Percentiles rank a stretch among this genome's conserved stretches.
Evolutionary conservation across 176 grass and related monocot genomes (phyloP).

Genomic region (Carex pumila): DNA sequence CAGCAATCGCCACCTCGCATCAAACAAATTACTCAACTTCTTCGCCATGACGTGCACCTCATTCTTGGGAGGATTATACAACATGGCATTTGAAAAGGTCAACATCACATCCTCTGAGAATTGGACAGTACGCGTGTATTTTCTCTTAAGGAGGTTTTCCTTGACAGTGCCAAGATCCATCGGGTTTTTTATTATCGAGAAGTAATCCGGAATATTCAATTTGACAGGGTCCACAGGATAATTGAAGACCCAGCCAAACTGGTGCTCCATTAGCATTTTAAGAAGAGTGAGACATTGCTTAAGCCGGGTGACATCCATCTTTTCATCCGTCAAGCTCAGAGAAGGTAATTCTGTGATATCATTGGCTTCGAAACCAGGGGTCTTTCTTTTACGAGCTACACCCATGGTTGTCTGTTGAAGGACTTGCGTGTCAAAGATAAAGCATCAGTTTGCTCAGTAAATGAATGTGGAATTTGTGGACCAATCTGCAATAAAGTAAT

Average conservation of each 20-base stretch:
- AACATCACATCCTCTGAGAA: conserved; percentile 68
- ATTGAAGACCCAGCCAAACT: conserved; percentile 59
- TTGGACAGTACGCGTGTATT: conserved; percentile 35
- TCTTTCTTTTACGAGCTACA: conserved; percentile 3
- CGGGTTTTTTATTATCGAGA: conserved; percentile 57
- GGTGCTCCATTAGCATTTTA: conserved; percentile 60
- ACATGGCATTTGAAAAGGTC: conserved; percentile 87
- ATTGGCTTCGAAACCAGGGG: not conserved
- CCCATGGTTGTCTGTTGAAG: not conserved
- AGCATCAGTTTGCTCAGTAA: not conserved
- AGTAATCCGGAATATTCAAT: conserved; percentile 73
- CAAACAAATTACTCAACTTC: conserved; percentile 52
- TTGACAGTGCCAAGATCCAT: conserved; percentile 85
- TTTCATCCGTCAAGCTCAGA: conserved; percentile 23
- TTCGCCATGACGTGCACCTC: conserved; percentile 65
- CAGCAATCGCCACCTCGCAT: conserved; percentile 49
- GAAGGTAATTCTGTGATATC: not conserved
- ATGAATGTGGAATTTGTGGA: not conserved
- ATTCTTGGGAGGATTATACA: conserved; percentile 77
- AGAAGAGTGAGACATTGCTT: conserved; percentile 54
- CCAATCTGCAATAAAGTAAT: not conserved
- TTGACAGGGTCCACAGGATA: conserved; percentile 65
- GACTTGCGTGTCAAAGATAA: not conserved
- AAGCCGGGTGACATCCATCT: conserved; percentile 44
- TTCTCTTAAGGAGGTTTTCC: conserved; percentile 47